phyloP scores from a whole-genome alignment of 768 basidiomycete species.

The Pleurotus ostreatus region DNA sequence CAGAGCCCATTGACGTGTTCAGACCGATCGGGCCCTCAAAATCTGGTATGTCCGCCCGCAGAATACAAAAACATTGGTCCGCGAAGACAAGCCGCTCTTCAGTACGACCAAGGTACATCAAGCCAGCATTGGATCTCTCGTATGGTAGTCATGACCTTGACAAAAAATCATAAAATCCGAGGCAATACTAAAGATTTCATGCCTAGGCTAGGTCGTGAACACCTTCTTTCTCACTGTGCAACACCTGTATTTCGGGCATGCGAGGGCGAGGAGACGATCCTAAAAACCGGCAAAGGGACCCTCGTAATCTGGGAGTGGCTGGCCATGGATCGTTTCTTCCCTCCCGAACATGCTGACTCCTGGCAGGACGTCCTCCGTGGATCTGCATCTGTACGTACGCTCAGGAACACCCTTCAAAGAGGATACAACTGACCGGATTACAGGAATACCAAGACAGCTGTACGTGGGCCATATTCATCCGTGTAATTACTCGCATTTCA shows the following conservation, averaged over 20 bases:
- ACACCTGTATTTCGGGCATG: conserved; percentile 41
- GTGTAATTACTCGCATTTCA: background rate
- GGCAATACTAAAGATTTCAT: conserved; percentile 4
- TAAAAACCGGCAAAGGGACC: conserved; percentile 42
- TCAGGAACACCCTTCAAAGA: background rate
- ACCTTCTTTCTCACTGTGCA: conserved; percentile 50
- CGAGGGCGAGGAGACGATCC: conserved; percentile 15
- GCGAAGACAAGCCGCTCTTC: conserved; percentile 77
- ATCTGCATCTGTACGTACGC: conserved; percentile 51
- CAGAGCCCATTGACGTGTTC: conserved; percentile 4
- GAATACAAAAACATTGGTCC: conserved; percentile 31
- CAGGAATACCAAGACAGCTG: conserved; percentile 79
- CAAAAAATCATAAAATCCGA: background rate
- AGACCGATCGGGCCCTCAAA: conserved; percentile 75
- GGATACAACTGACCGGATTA: background rate
- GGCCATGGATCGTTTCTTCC: conserved; percentile 61
- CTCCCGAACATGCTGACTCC: conserved; percentile 25
- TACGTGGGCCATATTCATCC: conserved; percentile 26
- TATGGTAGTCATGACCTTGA: conserved; percentile 41
- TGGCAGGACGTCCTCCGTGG: conserved; percentile 42
- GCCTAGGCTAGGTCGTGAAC: conserved; percentile 53
- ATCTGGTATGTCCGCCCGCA: conserved; percentile 61
- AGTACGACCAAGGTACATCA: conserved; percentile 64
- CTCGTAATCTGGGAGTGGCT: conserved; percentile 69
- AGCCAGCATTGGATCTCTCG: conserved; percentile 57